phyloP scores from a whole-genome alignment of 2,329 filamentous ascomycete species.

The Triangularia setosa region DNA sequence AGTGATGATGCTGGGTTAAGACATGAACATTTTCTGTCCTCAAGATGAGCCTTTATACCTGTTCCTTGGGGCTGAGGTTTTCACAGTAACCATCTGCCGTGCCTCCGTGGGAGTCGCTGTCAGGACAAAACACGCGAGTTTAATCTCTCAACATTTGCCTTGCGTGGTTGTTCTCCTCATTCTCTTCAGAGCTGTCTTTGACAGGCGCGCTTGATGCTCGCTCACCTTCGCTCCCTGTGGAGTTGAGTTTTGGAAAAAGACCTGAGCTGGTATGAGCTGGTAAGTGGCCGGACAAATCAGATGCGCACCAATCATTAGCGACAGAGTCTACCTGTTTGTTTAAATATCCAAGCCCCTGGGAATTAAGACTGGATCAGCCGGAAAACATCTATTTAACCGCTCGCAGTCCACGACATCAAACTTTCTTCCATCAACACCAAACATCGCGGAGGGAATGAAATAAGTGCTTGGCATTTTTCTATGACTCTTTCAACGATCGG shows the following conservation, averaged over 20 bases:
- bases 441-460: background rate
- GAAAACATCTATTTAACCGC: background rate
- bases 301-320: background rate
- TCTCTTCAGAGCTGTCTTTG: background rate
- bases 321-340: background rate
- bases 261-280: background rate
- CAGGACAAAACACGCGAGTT: background rate
- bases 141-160: background rate
- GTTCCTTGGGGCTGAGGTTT: background rate
- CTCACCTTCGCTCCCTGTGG: background rate
- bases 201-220: constrained; percentile 1
- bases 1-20: background rate
- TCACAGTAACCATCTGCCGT: background rate
- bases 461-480: background rate
- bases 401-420: background rate
- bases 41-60: background rate
- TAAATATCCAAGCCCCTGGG: background rate
- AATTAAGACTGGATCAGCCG: background rate
- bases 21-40: background rate
- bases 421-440: background rate
- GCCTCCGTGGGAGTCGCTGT: background rate
- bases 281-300: no score
- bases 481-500: background rate
- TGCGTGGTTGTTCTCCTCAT: background rate
- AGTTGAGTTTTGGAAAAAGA: background rate